A percentile compares a stretch with the other conserved stretches of the same genome.
Evolutionary conservation across 1,139 yeast species (phyloP).

Genomic region (Pichia cactophila): DNA sequence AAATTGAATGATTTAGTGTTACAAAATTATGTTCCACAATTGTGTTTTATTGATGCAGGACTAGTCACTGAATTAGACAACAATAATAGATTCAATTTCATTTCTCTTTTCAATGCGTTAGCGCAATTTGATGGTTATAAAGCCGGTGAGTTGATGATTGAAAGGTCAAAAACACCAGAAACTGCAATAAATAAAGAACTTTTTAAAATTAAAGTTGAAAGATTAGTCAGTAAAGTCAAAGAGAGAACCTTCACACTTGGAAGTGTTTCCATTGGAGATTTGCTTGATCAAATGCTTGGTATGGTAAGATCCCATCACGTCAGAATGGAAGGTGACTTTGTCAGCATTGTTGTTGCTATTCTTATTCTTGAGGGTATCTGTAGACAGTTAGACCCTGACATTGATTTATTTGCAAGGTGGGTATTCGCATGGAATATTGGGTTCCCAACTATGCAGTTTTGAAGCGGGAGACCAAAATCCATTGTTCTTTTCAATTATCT

Average conservation of each 20-base stretch:
- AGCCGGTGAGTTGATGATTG: slow-evolving; percentile 95
- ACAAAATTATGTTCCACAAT: slow-evolving; percentile 73
- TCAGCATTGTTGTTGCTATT: slow-evolving; percentile 88
- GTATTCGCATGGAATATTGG: slow-evolving; percentile 61
- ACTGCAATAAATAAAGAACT: slow-evolving; percentile 78
- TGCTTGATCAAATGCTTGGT: slow-evolving; percentile 73
- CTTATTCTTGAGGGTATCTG: slow-evolving; percentile 90
- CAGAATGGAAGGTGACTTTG: slow-evolving; percentile 94
- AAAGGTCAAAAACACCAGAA: slow-evolving; percentile 88
- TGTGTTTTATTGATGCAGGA: slow-evolving; percentile 90
- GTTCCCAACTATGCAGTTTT: slow-evolving; percentile 36
- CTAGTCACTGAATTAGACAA: slow-evolving; percentile 82
- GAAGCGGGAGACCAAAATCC: not conserved
- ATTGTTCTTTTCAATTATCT: not conserved
- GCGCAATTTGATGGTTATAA: slow-evolving; percentile 89
- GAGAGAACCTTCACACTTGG: slow-evolving; percentile 89
- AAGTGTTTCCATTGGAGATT: slow-evolving; percentile 84
- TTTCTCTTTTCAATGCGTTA: slow-evolving; percentile 81
- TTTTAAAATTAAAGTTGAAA: slow-evolving; percentile 81
- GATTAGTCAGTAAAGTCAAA: slow-evolving; percentile 72
- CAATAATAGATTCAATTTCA: slow-evolving; percentile 70
- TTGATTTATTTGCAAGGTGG: slow-evolving; percentile 92
- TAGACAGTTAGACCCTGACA: slow-evolving; percentile 82
- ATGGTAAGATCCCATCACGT: slow-evolving; percentile 96
- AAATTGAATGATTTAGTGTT: slow-evolving; percentile 44